These are phyloP conservation scores for Daldinia loculata DNA, from an alignment of 495 filamentous ascomycete genomes.

Conservation along the genomic window DNA sequence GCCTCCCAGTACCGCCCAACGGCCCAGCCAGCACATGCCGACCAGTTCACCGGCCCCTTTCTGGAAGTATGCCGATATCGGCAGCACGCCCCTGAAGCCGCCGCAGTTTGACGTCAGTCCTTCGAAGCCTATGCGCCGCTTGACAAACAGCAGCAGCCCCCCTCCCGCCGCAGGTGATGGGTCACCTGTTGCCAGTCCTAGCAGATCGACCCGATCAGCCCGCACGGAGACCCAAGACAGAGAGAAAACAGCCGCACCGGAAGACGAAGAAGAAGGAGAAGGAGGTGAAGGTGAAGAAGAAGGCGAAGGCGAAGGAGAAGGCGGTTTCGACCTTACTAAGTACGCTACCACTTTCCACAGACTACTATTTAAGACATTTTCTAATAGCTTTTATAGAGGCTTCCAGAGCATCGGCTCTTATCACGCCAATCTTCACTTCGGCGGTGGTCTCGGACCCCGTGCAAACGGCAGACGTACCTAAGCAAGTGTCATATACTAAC, in stretches of 20 bases:
- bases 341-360: slow-evolving; percentile 6
- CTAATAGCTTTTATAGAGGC: slow-evolving; percentile 60
- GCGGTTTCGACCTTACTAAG: slow-evolving; percentile 72
- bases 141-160: slow-evolving; percentile 72
- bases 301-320: slow-evolving; percentile 48
- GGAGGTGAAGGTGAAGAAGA: slow-evolving; percentile 36
- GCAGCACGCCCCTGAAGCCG: slow-evolving; percentile 78
- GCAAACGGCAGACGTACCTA: slow-evolving; percentile 28
- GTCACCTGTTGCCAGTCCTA: slow-evolving; percentile 50
- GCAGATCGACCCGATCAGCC: slow-evolving; percentile 28
- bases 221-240: slow-evolving; percentile 38
- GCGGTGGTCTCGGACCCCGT: slow-evolving; percentile 7
- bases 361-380: slow-evolving; percentile 1
- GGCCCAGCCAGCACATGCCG: slow-evolving; percentile 93
- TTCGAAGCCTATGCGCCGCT: slow-evolving; percentile 49
- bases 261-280: slow-evolving; percentile 46
- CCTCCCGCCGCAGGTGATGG: slow-evolving; percentile 59
- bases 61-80: slow-evolving; percentile 85
- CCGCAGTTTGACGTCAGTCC: slow-evolving; percentile 66
- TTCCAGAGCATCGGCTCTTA: slow-evolving; percentile 77
- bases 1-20: slow-evolving; percentile 86
- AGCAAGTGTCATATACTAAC: background rate
- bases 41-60: slow-evolving; percentile 96
- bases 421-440: slow-evolving; percentile 52
- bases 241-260: slow-evolving; percentile 21